phyloP scores from a whole-genome alignment of 345 rosid species.

The Ailanthus altissimus region DNA sequence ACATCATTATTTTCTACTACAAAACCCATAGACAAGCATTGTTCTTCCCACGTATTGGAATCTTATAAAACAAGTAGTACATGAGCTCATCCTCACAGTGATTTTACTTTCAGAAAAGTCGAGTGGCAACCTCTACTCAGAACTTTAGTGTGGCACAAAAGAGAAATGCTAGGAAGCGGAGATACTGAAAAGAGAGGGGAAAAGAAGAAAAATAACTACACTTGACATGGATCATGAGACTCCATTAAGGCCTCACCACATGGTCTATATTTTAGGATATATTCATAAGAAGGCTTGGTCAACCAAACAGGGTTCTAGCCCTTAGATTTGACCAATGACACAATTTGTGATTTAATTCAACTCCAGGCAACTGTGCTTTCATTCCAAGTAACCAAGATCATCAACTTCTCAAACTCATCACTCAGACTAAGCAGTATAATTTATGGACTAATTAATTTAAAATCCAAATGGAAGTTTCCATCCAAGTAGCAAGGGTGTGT shows the following conservation, averaged over 20 bases:
- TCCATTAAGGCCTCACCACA: conserved; percentile 7
- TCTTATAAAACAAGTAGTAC: background rate
- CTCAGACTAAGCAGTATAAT: background rate
- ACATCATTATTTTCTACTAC: background rate
- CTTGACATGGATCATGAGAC: background rate
- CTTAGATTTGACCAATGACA: background rate
- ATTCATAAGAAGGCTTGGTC: background rate
- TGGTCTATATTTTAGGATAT: background rate
- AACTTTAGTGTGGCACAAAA: background rate
- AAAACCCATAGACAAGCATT: background rate
- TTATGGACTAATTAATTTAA: background rate
- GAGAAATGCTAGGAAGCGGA: background rate
- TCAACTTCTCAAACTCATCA: background rate
- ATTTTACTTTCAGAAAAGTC: background rate
- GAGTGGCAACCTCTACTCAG: conserved; percentile 1
- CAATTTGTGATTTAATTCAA: background rate
- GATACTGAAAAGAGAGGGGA: background rate
- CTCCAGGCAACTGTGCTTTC: background rate
- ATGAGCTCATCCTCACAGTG: background rate
- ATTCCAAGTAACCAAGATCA: conserved; percentile 3
- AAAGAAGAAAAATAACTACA: background rate
- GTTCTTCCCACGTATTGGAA: background rate
- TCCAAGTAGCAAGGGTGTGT: background rate
- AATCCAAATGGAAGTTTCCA: background rate
- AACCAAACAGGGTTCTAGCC: background rate